Evolutionary conservation across 2,329 filamentous ascomycete species (phyloP), one percentile per base, ranked within the genome.

Genomic region (Pestalotiopsis sp.): DNA sequence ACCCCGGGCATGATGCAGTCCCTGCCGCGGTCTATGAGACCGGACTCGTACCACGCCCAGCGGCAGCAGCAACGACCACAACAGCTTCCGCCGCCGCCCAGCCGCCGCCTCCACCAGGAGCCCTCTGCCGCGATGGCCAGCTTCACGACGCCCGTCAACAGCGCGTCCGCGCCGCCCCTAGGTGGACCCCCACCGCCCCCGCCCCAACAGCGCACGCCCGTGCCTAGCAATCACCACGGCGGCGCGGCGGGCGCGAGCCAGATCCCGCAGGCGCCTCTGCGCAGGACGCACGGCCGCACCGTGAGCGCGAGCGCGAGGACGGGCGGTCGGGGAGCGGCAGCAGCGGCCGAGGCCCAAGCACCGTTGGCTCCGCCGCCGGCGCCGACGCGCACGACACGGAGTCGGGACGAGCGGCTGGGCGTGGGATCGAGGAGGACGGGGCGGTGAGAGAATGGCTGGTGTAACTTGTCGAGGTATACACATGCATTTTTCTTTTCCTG

Each of bases 371-470:
- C 49, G 64, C 45, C 66, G 71, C 49, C 68, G 70, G 64, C 71
- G 72, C 36, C 66, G 72, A 65, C 72, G 4, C 73, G 76, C 20
- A 69, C 76, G 70, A 78, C 76, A 49, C 71, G 77, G 60, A 78
- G 75, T 41, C 71, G 77, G 12, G 77, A 78, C 12, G 77, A 78
- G 71, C 70, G 77, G 9, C 12, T 69, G 64, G 27, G 23, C 64
- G 11, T 64, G 56, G 12, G 60, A 20, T 31, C 68, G 66, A 20
- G 67, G 67, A 69, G 72, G 64, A 39, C 70, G 31, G 20, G 64
- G n/a, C 31, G 58, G 52, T 52, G 64, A 45, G 13, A 25, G 23
- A n/a, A 14, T 23, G 2, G 45, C 9, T n/a, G 6, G 7, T 31
- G 31, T 31, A 31, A 31, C 45, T 52, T 20, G 5, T 20, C 17